Evolutionary conservation across 1,284 basidiomycete species (phyloP).

Genomic region (Tilletia walkeri): DNA sequence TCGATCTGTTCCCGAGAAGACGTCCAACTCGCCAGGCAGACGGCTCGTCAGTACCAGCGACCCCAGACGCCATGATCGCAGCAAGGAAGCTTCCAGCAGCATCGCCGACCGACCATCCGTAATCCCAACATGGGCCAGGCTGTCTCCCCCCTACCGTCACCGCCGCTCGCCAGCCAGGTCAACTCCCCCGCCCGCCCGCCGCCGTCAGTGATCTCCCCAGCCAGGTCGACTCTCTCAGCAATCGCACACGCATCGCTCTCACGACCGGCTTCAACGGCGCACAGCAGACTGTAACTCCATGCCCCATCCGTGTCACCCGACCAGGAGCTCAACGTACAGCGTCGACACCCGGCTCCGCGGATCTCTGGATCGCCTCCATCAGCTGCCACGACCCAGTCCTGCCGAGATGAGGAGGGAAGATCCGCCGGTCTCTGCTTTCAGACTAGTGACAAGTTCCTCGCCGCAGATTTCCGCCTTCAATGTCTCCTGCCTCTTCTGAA

Average conservation of each 20-base stretch:
- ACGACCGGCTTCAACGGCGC: conserved; percentile 32
- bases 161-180: no score
- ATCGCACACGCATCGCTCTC: conserved; percentile 38
- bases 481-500: conserved; percentile 41
- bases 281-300: conserved; percentile 28
- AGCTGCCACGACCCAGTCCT: conserved; percentile 34
- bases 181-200: no score
- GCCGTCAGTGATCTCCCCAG: not conserved
- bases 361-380: conserved; percentile 44
- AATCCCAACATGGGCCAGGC: no score
- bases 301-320: conserved; percentile 27
- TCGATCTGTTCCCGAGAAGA: no score
- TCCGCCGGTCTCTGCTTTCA: conserved; percentile 27
- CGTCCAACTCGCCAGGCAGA: no score
- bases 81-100: no score
- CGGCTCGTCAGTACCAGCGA: no score
- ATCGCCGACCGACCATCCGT: no score
- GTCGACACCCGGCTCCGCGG: conserved; percentile 44
- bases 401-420: conserved; percentile 24
- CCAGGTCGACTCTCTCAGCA: conserved; percentile 18
- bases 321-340: conserved; percentile 35
- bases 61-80: no score
- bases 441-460: conserved; percentile 31
- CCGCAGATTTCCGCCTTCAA: conserved; percentile 32
- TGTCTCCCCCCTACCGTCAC: no score